Percentiles rank a stretch among this genome's conserved stretches.
Conservation (phyloP, 257 asterid genomes). For the Lycium ferocissimum region DNA sequence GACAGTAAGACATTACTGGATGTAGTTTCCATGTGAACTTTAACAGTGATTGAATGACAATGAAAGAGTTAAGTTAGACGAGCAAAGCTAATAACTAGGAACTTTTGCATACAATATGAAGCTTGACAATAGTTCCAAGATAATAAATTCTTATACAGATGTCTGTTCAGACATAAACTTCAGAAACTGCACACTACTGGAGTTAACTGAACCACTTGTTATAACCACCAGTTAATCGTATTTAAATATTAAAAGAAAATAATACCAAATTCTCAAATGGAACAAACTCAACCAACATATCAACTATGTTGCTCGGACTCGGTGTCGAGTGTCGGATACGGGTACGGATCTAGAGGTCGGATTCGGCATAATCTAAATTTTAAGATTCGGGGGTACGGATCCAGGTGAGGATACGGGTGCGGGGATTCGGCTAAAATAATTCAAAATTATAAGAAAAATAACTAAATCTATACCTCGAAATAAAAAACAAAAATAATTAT, state of each 20-base stretch:
- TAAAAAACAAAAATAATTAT: too few species aligned
- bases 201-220: not conserved
- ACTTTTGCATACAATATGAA: not conserved
- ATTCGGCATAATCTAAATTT: too few species aligned
- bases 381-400: too few species aligned
- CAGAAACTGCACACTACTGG: not conserved
- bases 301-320: too few species aligned
- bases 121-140: not conserved
- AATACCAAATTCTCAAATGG: not conserved
- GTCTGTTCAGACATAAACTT: not conserved
- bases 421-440: too few species aligned
- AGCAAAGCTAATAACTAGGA: constrained; percentile 14
- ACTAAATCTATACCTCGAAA: too few species aligned
- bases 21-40: not conserved
- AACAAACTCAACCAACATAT: not conserved
- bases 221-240: not conserved
- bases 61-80: not conserved
- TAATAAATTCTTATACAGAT: not conserved
- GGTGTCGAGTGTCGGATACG: too few species aligned
- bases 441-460: too few species aligned
- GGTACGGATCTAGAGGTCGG: too few species aligned
- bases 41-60: not conserved
- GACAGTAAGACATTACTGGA: not conserved
- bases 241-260: not conserved
- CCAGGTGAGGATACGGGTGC: too few species aligned